Evolutionary conservation across 2,329 filamentous ascomycete genomes (phyloP).

Genomic region (Neospermospora avenae): DNA sequence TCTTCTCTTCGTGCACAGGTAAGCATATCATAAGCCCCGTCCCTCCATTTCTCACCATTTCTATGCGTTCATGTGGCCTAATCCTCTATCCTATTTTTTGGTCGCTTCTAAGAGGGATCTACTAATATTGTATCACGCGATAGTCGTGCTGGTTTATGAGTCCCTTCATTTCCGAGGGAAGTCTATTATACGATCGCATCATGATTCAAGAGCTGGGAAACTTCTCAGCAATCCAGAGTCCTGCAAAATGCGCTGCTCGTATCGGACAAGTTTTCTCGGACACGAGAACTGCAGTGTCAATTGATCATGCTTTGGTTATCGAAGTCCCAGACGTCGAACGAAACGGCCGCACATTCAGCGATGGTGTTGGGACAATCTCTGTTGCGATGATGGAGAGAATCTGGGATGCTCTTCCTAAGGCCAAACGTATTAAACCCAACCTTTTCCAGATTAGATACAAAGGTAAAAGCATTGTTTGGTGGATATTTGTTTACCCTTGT

Average conservation of each 20-base stretch:
- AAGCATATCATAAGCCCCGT: too few relatives aligned
- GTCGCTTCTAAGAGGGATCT: too few relatives aligned
- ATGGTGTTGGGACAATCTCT: conserved; percentile 76
- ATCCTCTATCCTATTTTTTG: too few relatives aligned
- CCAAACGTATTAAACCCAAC: conserved; percentile 50
- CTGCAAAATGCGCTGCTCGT: conserved; percentile 56
- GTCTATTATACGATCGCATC: conserved; percentile 33
- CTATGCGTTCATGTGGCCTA: too few relatives aligned
- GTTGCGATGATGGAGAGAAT: conserved; percentile 55
- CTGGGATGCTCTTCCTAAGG: conserved; percentile 50
- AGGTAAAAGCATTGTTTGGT: conserved; percentile 39
- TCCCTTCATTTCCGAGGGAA: conserved; percentile 40
- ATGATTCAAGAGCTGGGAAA: conserved; percentile 47
- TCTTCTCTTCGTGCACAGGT: conserved; percentile 67
- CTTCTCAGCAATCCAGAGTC: conserved; percentile 49
- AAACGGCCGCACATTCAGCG: conserved; percentile 65
- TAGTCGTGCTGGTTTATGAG: conserved; percentile 63
- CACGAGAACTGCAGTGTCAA: conserved; percentile 60
- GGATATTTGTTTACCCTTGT: background rate
- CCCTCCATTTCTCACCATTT: too few relatives aligned
- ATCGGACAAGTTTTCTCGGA: conserved; percentile 71
- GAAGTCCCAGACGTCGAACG: conserved; percentile 51
- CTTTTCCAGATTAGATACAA: conserved; percentile 72
- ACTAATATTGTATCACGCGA: too few relatives aligned
- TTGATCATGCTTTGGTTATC: conserved; percentile 37